Base-by-base conservation (phyloP, 2,329 filamentous ascomycete genomes). In the Fusarium buxicola region DNA sequence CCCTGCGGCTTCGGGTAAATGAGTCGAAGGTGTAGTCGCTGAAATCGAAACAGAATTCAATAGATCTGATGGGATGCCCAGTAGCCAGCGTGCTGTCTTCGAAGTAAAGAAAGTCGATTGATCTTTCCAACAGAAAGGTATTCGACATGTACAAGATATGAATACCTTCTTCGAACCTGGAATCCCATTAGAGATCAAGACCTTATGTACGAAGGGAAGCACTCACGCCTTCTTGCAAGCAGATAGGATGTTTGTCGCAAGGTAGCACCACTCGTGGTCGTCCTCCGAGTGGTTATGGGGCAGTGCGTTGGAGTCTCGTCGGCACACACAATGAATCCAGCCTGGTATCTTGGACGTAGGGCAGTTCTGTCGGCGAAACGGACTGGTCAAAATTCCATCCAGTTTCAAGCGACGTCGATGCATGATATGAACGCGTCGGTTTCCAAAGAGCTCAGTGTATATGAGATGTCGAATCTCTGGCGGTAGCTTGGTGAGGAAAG, bases 191-290 rank as follows among this genome's bases (percentile, higher is more conserved):
- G 43, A 8, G 34, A 30, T 9, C 28, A 10, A 11, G 5, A 13
- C 5, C 4, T 16, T 16, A 12, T 32, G 9, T 10, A 10, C 7
- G 6, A 3, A 5, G 8, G 18, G 11, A 9, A 15, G n/a, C 6
- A 48, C 48, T 41, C 36, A 64, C 56, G 41, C 25, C 21, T 16
- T 36, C 11, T 65, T 59, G 10, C 62, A 65, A 3, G 60, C 49
- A 2, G 25, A 44, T 13, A 65, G 28, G 2, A 65, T 36, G 8
- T 18, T 43, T 2, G 21, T 25, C 3, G 50, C 39, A 12, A 61
- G 27, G 12, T 25, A 49, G 10, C 25, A 46, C 45, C 50, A 43
- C 31, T 39, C 28, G 7, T 61, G 45, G 8, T 34, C 31, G 16
- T 46, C 15, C 30, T 60, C 49, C 1, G 24, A 7, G 11, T 55